Conservation (phyloP, 1,284 basidiomycete species). For the Apiotrichum porosum region DNA sequence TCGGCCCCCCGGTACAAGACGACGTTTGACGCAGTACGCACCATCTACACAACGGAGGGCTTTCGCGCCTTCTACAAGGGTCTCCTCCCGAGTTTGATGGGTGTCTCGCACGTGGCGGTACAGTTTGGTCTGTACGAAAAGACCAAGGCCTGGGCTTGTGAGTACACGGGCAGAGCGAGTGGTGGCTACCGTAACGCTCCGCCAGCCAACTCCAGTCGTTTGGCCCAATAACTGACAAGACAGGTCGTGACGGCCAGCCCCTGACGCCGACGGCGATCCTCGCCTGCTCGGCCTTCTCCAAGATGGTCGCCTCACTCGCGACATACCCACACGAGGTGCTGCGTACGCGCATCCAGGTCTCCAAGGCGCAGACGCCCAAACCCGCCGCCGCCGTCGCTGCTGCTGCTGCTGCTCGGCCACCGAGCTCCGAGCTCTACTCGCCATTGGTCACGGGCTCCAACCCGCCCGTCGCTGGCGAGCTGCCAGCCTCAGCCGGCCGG, state of each 20-base stretch:
- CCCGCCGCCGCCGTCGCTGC: conserved; percentile 4
- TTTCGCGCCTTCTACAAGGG: conserved; percentile 83
- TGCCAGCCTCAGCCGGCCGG: background rate
- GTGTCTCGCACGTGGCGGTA: conserved; percentile 86
- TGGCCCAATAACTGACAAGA: conserved; percentile 3
- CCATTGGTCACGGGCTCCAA: conserved; percentile 28
- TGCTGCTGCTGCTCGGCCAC: background rate
- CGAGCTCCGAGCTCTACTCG: conserved; percentile 15
- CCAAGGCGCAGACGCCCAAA: conserved; percentile 1
- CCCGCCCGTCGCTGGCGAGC: conserved; percentile 13
- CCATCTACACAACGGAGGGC: conserved; percentile 83
- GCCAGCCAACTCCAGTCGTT: too few species aligned
- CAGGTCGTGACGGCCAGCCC: conserved; percentile 52
- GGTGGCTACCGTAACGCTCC: too few species aligned
- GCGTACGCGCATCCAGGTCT: conserved; percentile 81
- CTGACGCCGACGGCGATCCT: conserved; percentile 69
- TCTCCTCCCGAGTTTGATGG: conserved; percentile 77
- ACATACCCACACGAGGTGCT: conserved; percentile 97
- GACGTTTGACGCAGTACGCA: conserved; percentile 76
- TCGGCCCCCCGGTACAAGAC: conserved; percentile 73
- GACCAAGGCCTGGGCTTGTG: conserved; percentile 75
- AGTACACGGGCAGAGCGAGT: too few species aligned
- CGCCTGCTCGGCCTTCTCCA: conserved; percentile 77
- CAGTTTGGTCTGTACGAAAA: conserved; percentile 95
- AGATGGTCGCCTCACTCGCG: conserved; percentile 87